Percentiles rank a stretch among this genome's conserved stretches.
Conservation (phyloP, 164 flowering plant species). For the Annona squamosa region DNA sequence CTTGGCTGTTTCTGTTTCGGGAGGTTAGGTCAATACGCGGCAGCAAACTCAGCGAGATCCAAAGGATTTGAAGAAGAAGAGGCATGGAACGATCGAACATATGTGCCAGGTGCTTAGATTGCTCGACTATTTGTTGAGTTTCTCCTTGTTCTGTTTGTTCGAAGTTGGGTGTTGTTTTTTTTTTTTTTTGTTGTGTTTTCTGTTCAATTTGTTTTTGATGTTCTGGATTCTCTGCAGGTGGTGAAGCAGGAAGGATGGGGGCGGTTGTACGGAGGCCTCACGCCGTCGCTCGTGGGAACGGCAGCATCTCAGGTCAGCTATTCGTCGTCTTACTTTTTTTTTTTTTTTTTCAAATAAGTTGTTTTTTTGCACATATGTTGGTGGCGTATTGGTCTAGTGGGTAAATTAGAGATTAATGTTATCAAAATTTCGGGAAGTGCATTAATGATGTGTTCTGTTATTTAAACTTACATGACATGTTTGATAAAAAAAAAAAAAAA, state of each 20-base stretch:
- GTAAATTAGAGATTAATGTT: no score
- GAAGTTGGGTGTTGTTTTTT: background rate
- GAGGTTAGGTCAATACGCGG: conserved; percentile 70
- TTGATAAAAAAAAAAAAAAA: no score
- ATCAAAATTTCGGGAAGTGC: no score
- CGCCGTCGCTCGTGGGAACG: conserved; percentile 83
- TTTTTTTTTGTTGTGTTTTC: background rate
- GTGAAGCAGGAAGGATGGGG: conserved; percentile 84
- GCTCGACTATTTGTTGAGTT: background rate
- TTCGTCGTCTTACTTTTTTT: background rate
- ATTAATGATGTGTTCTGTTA: no score
- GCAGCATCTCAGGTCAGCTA: conserved; percentile 83
- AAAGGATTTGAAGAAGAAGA: conserved; percentile 48
- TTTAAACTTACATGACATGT: no score
- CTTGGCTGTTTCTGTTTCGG: background rate
- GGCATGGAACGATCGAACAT: conserved; percentile 53
- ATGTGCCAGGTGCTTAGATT: conserved; percentile 56
- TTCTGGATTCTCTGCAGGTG: conserved; percentile 36
- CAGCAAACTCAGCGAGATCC: conserved; percentile 84
- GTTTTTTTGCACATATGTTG: no score
- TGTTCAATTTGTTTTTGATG: background rate
- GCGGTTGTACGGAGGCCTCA: conserved; percentile 75
- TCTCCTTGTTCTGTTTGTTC: conserved; percentile 2
- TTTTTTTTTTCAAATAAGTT: no score
- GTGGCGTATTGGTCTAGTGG: no score